These are phyloP conservation scores for Boletus rubroflammeus DNA, from an alignment of 768 basidiomycete genomes.

Conservation along the genomic window DNA sequence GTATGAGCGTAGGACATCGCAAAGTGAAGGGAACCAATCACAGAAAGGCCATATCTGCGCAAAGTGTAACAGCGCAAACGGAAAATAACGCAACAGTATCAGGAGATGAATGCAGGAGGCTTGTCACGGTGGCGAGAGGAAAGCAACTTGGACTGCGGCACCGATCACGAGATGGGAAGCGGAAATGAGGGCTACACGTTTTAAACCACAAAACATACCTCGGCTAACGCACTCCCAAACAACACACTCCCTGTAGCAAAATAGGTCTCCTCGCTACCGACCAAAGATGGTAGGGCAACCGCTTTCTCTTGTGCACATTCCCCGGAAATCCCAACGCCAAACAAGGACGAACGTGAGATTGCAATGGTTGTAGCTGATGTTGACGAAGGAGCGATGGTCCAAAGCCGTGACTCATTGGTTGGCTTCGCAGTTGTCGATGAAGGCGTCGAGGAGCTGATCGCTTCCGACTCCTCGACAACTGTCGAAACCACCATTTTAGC, in stretches of 20 bases:
- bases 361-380: constrained; percentile 3
- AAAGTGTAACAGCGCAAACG: background rate
- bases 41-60: constrained; percentile 9
- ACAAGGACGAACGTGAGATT: constrained; percentile 27
- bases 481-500: background rate
- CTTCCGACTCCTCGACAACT: constrained; percentile 1
- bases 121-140: background rate
- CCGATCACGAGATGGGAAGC: background rate
- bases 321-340: constrained; percentile 10
- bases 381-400: constrained; percentile 8
- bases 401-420: constrained; percentile 20
- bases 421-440: background rate
- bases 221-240: constrained; percentile 35
- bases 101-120: background rate
- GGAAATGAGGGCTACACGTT: constrained; percentile 8
- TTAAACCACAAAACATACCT: constrained; percentile 14
- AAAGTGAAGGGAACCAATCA: constrained; percentile 10
- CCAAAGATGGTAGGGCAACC: background rate
- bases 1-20: background rate
- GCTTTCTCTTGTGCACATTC: constrained; percentile 1
- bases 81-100: background rate
- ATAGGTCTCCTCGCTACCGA: background rate
- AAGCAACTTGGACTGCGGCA: background rate
- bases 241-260: constrained; percentile 41
- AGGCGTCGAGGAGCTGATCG: constrained; percentile 10